Base-by-base conservation (phyloP, 805 yeast species). In the Kuraishia ogatae region DNA sequence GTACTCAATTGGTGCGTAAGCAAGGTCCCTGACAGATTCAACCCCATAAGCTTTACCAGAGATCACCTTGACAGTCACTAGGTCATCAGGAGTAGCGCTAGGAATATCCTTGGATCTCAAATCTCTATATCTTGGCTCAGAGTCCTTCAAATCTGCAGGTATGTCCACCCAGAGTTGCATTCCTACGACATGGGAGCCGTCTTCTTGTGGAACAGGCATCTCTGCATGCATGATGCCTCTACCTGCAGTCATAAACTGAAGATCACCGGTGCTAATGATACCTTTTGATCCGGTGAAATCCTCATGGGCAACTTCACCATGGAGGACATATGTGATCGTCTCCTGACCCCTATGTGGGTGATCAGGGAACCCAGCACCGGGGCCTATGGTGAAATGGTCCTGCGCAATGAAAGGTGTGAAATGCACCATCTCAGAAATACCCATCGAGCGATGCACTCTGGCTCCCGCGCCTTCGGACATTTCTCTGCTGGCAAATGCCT, bases 241-340 rank as follows among this genome's bases (percentile, higher is more conserved):
- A 57, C 96, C 96, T 4, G 97, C 96, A 26, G 96, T 90, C 97
- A 90, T 90, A 68, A 89, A 89, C 68, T 90, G 97, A 60, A 90
- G 74, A 66, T 90, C 97, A 55, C 96, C 97, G 8, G 89, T 81
- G 58, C 79, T 76, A 53, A 91, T 71, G 8, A 88, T 75, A 55
- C 96, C 97, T 53, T 79, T 77, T 13, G 86, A 72, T 1, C 96
- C 96, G 1, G 96, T 87, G 70, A 90, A 89, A 66, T 91, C 97
- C 65, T 85, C 91, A 65, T 87, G 96, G 4, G 88, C 86, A 68
- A 87, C 71, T 59, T 78, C 80, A 39, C 93, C 93, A 51, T 79
- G 75, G 56, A 81, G 70, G 52, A 87, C 70, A 57, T 84, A 78
- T 0, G 93, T 85, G 55, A 88, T 79, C n/a, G 94, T 87, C 63